Conservation (phyloP, 805 yeast genomes). For the Cyberlindnera sargentensis region DNA sequence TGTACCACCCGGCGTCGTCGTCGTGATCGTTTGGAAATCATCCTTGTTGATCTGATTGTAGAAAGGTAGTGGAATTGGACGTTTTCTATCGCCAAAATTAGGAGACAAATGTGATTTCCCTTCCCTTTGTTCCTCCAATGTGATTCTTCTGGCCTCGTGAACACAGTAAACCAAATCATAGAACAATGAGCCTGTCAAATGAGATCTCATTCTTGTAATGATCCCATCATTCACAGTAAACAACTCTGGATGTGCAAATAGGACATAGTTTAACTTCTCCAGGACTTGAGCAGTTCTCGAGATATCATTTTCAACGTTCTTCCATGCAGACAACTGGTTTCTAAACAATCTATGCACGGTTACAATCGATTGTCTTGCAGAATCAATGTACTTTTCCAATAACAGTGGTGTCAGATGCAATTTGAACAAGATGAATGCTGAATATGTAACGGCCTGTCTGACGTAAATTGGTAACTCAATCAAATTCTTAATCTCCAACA, state of each 20-base stretch:
- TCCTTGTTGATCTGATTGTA: conserved; percentile 87
- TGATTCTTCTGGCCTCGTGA: conserved; percentile 84
- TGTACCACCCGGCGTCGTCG: conserved; percentile 89
- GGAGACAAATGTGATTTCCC: conserved; percentile 21
- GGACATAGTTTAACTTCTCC: conserved; percentile 80
- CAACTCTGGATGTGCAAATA: conserved; percentile 81
- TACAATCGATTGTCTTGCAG: conserved; percentile 88
- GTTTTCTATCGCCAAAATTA: conserved; percentile 14
- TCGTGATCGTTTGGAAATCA: conserved; percentile 76
- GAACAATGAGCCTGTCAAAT: conserved; percentile 82
- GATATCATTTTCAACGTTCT: conserved; percentile 76
- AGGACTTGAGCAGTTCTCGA: conserved; percentile 86
- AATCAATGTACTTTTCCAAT: conserved; percentile 62
- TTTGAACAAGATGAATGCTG: conserved; percentile 73
- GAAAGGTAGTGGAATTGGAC: conserved; percentile 64
- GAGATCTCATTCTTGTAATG: conserved; percentile 84
- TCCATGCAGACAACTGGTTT: conserved; percentile 89
- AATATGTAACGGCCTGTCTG: conserved; percentile 77
- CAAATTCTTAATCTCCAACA: conserved; percentile 60
- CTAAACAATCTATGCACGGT: conserved; percentile 85
- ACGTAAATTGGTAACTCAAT: conserved; percentile 83
- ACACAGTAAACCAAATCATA: conserved; percentile 92
- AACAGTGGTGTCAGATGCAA: conserved; percentile 73
- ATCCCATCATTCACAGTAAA: conserved; percentile 68
- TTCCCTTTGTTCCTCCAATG: conserved; percentile 33